Base-by-base conservation (phyloP, 2,329 filamentous ascomycete genomes). In the Neocucurbitaria cava region DNA sequence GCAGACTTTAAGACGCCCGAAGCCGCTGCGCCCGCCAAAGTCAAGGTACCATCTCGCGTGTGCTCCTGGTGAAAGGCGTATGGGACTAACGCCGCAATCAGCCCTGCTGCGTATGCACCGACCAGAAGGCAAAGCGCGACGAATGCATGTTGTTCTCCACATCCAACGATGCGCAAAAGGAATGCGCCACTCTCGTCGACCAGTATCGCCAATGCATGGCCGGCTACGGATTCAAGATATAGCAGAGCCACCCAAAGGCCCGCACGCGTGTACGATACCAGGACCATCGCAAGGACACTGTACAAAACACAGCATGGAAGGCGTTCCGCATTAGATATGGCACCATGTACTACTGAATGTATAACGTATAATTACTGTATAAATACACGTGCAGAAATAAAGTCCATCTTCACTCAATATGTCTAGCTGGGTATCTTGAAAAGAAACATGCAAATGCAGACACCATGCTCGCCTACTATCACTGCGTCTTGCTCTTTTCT, bases 131-230 rank as follows among this genome's bases (percentile, higher is more conserved):
- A 35, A 85, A 85, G 66, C 91, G 95, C 61, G 95, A 99, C 80
- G 93, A 99, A 79, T 99, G 95, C 83, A 98, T 99, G 94, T 90
- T 99, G 52, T 97, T 98, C 82, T 96, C 92, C 51, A 92, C 86
- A 59, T 84, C 90, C 57, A 84, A 88, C 71, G 89, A 97, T 73
- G 91, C 95, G 35, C 85, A 91, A 68, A 84, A 86, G 71, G 92
- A 96, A 70, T 99, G 95, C 83, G 85, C 88, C 77, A 85, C 88
- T 46, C 84, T 91, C 59, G 90, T 99, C 61, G 86, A 91, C 24
- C 87, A 91, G 73, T 99, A 99, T 81, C 89, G 87, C 79, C 87
- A 79, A 65, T 99, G 95, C 78, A 98, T 99, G 95, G 87, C 88
- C 53, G 90, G 92, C 10, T 98, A 90, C 71, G 95, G 95, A 15